Evolutionary conservation across 2,329 filamentous ascomycete genomes (phyloP).

Genomic region (Aspergillus sp.): DNA sequence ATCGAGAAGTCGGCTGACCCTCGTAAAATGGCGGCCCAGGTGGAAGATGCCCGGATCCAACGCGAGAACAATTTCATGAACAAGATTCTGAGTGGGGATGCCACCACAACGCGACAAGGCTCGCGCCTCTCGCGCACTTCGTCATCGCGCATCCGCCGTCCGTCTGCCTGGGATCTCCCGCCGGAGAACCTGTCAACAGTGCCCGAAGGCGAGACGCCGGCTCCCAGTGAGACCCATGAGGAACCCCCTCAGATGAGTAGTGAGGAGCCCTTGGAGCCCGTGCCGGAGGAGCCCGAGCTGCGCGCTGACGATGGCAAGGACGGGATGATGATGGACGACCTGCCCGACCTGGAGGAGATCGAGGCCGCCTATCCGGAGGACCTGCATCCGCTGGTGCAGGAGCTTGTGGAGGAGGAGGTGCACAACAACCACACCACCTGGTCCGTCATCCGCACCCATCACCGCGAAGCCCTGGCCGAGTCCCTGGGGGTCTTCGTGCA

Average conservation of each 20-base stretch:
- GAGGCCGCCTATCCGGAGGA: conserved; percentile 44
- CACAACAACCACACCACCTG: conserved; percentile 53
- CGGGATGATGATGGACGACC: conserved; percentile 3
- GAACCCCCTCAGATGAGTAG: conserved; percentile 12
- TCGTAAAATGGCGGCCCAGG: conserved; percentile 46
- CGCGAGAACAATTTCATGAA: conserved; percentile 44
- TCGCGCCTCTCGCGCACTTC: conserved; percentile 28
- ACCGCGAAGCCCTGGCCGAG: conserved; percentile 57
- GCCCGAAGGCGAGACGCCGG: conserved; percentile 25
- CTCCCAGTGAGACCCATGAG: conserved; percentile 11
- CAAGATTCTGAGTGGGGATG: conserved; percentile 36
- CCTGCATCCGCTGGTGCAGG: conserved; percentile 47
- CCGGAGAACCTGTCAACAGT: conserved; percentile 27
- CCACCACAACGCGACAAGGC: conserved; percentile 9
- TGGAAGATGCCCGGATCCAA: conserved; percentile 46
- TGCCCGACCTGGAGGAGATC: conserved; percentile 26
- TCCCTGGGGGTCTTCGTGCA: conserved; percentile 49
- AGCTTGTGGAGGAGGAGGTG: conserved; percentile 49
- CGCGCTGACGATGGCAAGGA: conserved; percentile 11
- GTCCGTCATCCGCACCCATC: conserved; percentile 53
- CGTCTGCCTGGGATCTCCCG: conserved; percentile 20
- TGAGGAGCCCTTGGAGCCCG: conserved; percentile 24
- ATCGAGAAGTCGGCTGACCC: conserved; percentile 42
- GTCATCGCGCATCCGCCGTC: conserved; percentile 23
- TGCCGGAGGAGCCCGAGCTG: conserved; percentile 20